Percentiles rank a stretch among this genome's conserved stretches.
Evolutionary conservation across 83 land plant species (phyloP).

Genomic region (Isoetes engelmannii): DNA sequence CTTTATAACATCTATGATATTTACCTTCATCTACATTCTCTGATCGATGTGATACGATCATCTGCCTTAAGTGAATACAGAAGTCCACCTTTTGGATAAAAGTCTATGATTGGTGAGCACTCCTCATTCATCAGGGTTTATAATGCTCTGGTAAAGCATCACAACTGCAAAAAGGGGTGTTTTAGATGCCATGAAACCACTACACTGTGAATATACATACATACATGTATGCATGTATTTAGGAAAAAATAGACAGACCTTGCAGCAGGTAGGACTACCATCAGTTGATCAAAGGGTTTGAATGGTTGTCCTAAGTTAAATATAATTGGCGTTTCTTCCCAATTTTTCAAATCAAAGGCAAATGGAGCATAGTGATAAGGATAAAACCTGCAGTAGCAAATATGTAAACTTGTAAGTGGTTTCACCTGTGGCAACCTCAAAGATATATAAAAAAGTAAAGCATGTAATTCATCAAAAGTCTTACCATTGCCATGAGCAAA

Average conservation of each 20-base stretch:
- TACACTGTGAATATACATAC: not conserved
- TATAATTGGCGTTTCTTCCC: slow-evolving; percentile 60
- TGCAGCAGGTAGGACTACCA: slow-evolving; percentile 90
- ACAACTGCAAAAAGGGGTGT: slow-evolving; percentile 38
- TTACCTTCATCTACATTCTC: too few species aligned
- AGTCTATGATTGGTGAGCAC: slow-evolving; percentile 64
- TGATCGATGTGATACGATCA: too few species aligned
- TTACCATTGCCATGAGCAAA: too few species aligned
- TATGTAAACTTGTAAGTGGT: too few species aligned
- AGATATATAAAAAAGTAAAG: too few species aligned
- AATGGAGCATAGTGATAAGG: slow-evolving; percentile 98
- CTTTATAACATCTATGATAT: too few species aligned
- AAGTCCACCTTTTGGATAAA: slow-evolving; percentile 71
- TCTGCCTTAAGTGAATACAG: not conserved
- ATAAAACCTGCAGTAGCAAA: slow-evolving; percentile 56
- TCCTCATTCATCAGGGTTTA: slow-evolving; percentile 78
- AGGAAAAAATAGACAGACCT: slow-evolving; percentile 39
- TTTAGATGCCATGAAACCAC: slow-evolving; percentile 1
- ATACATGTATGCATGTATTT: not conserved
- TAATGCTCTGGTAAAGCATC: slow-evolving; percentile 67
- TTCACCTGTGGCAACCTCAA: too few species aligned
- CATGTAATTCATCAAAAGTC: too few species aligned
- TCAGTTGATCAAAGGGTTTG: slow-evolving; percentile 95
- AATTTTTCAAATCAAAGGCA: slow-evolving; percentile 81
- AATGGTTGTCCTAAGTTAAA: slow-evolving; percentile 79